These are phyloP conservation scores for Lasiodiplodia sp. DNA, from an alignment of 2,329 filamentous ascomycete species.

Conservation along the genomic window DNA sequence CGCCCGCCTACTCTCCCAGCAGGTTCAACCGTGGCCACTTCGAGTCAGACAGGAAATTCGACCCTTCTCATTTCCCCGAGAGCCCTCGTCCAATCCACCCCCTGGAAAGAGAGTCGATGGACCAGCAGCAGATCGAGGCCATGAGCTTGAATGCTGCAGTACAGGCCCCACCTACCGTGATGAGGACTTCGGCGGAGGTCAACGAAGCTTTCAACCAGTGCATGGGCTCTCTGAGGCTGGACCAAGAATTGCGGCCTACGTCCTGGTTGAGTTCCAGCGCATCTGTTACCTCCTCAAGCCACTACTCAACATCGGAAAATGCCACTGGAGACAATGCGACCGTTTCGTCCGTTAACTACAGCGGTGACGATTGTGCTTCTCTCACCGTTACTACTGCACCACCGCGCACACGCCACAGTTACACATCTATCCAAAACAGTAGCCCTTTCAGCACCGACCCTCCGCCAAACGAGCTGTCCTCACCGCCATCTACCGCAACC, in stretches of 20 bases:
- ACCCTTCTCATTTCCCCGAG: conserved; percentile 21
- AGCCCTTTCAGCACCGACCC: conserved; percentile 12
- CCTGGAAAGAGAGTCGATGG: conserved; percentile 20
- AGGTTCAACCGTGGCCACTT: conserved; percentile 10
- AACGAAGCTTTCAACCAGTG: conserved; percentile 23
- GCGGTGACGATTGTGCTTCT: conserved; percentile 7
- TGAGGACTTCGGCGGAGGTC: conserved; percentile 4
- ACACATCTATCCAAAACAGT: conserved; percentile 26
- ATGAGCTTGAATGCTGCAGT: conserved; percentile 8
- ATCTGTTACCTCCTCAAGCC: conserved; percentile 13
- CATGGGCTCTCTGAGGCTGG: conserved; percentile 9
- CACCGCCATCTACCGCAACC: conserved; percentile 12
- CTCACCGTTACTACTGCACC: conserved; percentile 1
- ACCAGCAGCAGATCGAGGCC: conserved; percentile 16
- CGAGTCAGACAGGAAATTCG: conserved; percentile 13
- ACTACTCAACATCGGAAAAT: conserved; percentile 21
- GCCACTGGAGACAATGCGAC: conserved; percentile 20
- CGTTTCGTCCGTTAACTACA: conserved; percentile 9
- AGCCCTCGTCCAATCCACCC: conserved; percentile 24
- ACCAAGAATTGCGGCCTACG: neutral
- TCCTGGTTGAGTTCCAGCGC: conserved; percentile 12
- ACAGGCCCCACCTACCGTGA: neutral
- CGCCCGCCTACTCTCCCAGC: conserved; percentile 27
- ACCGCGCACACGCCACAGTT: conserved; percentile 26
- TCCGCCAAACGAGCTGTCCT: conserved; percentile 12